phyloP scores from a whole-genome alignment of 2,329 filamentous ascomycete genomes.

The Trichoderma atrobrunneum region DNA sequence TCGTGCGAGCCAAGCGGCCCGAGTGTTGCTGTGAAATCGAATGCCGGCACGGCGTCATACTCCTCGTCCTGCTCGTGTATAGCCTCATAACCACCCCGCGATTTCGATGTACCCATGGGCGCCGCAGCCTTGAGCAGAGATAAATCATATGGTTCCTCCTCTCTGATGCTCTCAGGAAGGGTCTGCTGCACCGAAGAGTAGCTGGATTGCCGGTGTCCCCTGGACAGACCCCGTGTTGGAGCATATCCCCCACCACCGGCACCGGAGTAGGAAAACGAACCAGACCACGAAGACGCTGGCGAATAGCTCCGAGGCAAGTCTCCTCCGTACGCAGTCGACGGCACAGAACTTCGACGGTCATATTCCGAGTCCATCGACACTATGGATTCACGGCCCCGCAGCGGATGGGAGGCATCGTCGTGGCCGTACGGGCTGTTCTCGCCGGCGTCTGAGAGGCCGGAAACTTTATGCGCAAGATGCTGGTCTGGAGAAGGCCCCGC shows the following conservation, averaged over 20 bases:
- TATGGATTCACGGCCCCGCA: constrained; percentile 30
- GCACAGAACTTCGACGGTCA: constrained; percentile 17
- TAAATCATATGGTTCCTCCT: constrained; percentile 42
- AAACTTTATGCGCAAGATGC: constrained; percentile 33
- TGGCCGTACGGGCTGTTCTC: constrained; percentile 31
- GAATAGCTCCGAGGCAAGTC: constrained; percentile 24
- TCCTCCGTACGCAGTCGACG: constrained; percentile 18
- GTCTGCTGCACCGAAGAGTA: constrained; percentile 28
- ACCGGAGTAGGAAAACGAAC: constrained; percentile 30
- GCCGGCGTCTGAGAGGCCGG: constrained; percentile 35
- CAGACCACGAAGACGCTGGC: constrained; percentile 25
- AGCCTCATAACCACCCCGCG: constrained; percentile 32
- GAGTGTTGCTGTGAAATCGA: constrained; percentile 47
- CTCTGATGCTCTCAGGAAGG: constrained; percentile 32
- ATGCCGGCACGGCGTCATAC: constrained; percentile 30
- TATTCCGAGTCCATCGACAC: constrained; percentile 23
- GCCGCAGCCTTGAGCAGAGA: constrained; percentile 42
- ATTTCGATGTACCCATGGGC: constrained; percentile 33
- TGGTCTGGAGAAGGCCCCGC: constrained; percentile 17
- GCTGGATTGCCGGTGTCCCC: constrained; percentile 26
- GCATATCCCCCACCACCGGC: constrained; percentile 25
- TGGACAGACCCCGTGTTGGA: constrained; percentile 28
- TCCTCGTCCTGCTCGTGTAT: constrained; percentile 32
- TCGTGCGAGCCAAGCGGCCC: constrained; percentile 47
- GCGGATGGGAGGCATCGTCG: constrained; percentile 22